Conservation (phyloP, 2,329 filamentous ascomycete genomes). For the Chaetomiaceae sp. region DNA sequence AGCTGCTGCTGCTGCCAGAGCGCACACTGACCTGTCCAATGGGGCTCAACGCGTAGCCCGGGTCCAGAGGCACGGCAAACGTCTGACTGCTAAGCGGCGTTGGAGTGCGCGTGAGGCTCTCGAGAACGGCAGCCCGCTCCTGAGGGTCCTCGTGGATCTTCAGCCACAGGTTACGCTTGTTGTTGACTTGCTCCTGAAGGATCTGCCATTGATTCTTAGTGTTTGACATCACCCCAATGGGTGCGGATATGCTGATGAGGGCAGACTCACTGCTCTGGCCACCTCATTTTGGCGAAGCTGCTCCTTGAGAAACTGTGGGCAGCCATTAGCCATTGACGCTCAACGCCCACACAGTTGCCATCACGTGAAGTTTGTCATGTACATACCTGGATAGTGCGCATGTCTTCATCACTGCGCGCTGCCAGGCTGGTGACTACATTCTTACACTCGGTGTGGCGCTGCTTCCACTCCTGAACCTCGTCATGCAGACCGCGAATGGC, state of each 20-base stretch:
- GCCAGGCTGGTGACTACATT: neutral
- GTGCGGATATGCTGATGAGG: neutral
- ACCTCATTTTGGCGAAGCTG: conserved; percentile 11
- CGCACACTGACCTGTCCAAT: neutral
- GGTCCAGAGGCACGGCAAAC: neutral
- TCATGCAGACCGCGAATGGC: neutral
- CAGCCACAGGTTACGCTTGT: conserved; percentile 20
- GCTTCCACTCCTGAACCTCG: conserved; percentile 4
- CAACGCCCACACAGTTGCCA: neutral
- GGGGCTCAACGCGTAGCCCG: neutral
- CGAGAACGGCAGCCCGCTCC: conserved; percentile 5
- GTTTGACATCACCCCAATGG: neutral
- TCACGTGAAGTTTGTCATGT: neutral
- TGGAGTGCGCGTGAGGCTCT: neutral
- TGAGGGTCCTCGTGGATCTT: conserved; percentile 14
- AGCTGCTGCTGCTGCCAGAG: neutral
- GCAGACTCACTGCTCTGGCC: conserved; percentile 6
- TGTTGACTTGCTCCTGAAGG: conserved; percentile 19
- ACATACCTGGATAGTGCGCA: conserved; percentile 13
- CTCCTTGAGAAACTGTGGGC: conserved; percentile 10
- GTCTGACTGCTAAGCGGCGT: conserved; percentile 3
- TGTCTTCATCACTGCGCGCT: conserved; percentile 3
- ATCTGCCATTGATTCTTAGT: conserved; percentile 4
- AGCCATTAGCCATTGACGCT: neutral
- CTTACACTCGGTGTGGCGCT: neutral